Percentiles rank a stretch among this genome's conserved stretches.
phyloP scores from a whole-genome alignment of 345 rosid genomes.

The Linum trigynum region DNA sequence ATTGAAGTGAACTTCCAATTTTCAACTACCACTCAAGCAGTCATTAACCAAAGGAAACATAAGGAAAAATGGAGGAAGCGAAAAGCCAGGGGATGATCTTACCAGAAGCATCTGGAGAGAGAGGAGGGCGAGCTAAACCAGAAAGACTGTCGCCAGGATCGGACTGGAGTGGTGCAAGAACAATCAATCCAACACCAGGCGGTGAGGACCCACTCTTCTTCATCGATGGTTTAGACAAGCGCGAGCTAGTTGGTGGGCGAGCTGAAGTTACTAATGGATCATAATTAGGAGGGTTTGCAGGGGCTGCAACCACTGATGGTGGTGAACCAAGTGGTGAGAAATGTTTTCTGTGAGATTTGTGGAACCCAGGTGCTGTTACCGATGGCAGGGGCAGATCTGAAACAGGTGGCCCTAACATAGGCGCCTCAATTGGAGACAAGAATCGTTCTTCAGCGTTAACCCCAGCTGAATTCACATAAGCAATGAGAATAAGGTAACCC shows the following conservation, averaged over 20 bases:
- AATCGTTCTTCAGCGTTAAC: constrained; percentile 25
- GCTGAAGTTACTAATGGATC: constrained; percentile 46
- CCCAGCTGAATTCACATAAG: constrained; percentile 28
- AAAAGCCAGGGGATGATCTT: constrained; percentile 18
- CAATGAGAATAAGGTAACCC: constrained; percentile 28
- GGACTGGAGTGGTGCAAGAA: constrained; percentile 61
- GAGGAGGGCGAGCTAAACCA: constrained; percentile 66
- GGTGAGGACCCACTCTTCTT: constrained; percentile 38
- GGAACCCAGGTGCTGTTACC: constrained; percentile 29
- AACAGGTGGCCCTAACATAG: constrained; percentile 32
- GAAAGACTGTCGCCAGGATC: constrained; percentile 43
- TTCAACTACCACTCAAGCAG: neutral
- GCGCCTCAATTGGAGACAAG: constrained; percentile 32
- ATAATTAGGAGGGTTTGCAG: constrained; percentile 46
- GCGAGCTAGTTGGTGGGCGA: constrained; percentile 56
- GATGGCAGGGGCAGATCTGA: constrained; percentile 40
- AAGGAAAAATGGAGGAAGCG: neutral
- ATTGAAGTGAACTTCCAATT: neutral
- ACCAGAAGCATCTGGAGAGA: constrained; percentile 66
- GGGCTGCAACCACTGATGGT: constrained; percentile 22
- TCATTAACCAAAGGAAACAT: neutral
- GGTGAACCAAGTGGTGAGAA: constrained; percentile 40
- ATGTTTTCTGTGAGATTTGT: constrained; percentile 30
- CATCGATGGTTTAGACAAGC: constrained; percentile 52
- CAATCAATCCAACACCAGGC: constrained; percentile 48